Conservation (phyloP, 106 monocot species). For the Platanthera zijinensis region DNA sequence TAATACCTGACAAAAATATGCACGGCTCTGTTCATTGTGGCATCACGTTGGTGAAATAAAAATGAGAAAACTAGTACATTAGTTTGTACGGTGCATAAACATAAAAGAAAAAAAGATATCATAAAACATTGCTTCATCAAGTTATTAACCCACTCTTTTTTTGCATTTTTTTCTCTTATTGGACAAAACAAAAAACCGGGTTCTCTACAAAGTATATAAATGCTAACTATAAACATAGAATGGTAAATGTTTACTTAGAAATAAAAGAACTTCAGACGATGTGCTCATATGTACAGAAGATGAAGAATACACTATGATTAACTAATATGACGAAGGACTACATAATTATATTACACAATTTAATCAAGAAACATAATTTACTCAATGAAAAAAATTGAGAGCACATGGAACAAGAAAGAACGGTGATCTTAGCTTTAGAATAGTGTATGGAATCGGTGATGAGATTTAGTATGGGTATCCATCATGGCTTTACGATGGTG, state of each 20-base stretch:
- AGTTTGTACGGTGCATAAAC: not conserved
- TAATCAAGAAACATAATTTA: not conserved
- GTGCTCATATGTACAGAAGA: not conserved
- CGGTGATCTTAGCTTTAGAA: not conserved
- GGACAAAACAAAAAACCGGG: not conserved
- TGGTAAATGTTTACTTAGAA: not conserved
- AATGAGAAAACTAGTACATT: not conserved
- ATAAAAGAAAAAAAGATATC: not conserved
- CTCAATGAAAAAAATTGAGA: no score
- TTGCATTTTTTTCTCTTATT: not conserved
- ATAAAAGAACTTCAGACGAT: not conserved
- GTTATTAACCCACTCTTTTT: not conserved
- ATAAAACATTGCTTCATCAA: not conserved
- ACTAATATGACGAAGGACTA: not conserved
- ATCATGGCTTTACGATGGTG: no score
- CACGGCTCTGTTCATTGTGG: not conserved
- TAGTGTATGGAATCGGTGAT: not conserved
- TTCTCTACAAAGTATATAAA: not conserved
- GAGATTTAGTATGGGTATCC: not conserved
- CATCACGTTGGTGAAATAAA: not conserved
- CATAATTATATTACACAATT: not conserved
- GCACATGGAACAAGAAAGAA: not conserved
- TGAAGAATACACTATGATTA: not conserved
- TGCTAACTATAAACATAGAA: not conserved
- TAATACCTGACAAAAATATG: slow-evolving; percentile 57